These are phyloP conservation scores for Usnea hakonensis DNA, from an alignment of 495 filamentous ascomycete genomes.

Conservation along the genomic window DNA sequence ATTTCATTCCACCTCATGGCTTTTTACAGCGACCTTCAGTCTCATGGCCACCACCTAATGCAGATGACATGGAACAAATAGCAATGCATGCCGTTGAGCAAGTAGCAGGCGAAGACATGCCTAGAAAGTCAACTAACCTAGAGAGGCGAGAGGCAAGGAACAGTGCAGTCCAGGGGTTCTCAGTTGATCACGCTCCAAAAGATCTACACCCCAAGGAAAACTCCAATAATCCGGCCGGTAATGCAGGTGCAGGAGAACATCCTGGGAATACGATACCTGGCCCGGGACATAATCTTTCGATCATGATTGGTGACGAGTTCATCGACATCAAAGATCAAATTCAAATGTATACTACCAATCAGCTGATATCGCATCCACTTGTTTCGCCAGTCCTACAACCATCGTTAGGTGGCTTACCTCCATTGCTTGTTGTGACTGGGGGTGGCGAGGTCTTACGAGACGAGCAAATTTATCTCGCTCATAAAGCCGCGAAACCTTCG, in stretches of 20 bases:
- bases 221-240: slow-evolving; percentile 17
- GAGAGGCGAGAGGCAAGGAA: slow-evolving; percentile 25
- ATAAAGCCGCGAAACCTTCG: slow-evolving; percentile 79
- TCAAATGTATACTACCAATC: slow-evolving; percentile 89
- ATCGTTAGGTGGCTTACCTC: slow-evolving; percentile 80
- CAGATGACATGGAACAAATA: slow-evolving; percentile 50
- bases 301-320: slow-evolving; percentile 59
- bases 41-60: slow-evolving; percentile 86
- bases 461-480: slow-evolving; percentile 90
- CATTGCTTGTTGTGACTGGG: slow-evolving; percentile 75
- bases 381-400: slow-evolving; percentile 83
- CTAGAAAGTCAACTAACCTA: slow-evolving; percentile 26
- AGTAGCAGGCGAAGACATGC: slow-evolving; percentile 29
- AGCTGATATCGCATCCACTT: slow-evolving; percentile 74
- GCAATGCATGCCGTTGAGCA: slow-evolving; percentile 33
- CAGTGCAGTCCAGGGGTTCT: slow-evolving; percentile 37
- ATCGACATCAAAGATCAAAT: slow-evolving; percentile 84
- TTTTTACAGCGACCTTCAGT: slow-evolving; percentile 77
- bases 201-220: slow-evolving; percentile 22
- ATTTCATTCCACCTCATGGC: slow-evolving; percentile 81
- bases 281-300: slow-evolving; percentile 41
- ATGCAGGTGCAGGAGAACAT: slow-evolving; percentile 14
- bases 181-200: slow-evolving; percentile 24
- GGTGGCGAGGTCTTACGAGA: slow-evolving; percentile 84
- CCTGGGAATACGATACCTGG: slow-evolving; percentile 33